Conservation (phyloP, 2,329 filamentous ascomycete species). For the Microdochium bolleyi region DNA sequence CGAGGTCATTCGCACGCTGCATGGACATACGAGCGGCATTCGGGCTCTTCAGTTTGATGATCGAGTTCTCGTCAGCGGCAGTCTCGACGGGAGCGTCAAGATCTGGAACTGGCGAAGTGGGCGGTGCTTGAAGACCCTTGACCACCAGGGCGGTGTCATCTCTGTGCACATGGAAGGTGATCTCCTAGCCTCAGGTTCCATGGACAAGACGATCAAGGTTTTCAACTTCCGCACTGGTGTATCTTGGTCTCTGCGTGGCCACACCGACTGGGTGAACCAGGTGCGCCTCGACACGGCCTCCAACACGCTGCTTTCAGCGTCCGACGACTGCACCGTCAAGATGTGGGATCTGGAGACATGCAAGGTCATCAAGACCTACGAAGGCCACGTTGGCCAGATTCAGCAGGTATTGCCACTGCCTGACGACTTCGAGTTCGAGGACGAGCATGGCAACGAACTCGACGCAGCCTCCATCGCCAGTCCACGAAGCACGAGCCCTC, state of each 20-base stretch:
- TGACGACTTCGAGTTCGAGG: slow-evolving; percentile 82
- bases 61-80: slow-evolving; percentile 82
- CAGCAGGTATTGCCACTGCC: slow-evolving; percentile 85
- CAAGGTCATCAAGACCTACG: slow-evolving; percentile 67
- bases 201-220: slow-evolving; percentile 83
- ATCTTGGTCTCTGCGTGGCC: slow-evolving; percentile 72
- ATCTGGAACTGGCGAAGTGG: slow-evolving; percentile 98
- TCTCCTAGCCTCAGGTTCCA: slow-evolving; percentile 79
- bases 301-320: slow-evolving; percentile 83
- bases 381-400: slow-evolving; percentile 90
- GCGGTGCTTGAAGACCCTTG: slow-evolving; percentile 72
- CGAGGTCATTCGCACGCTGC: slow-evolving; percentile 75
- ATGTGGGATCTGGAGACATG: slow-evolving; percentile 89
- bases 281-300: slow-evolving; percentile 78
- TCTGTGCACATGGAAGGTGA: slow-evolving; percentile 81
- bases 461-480: slow-evolving; percentile 47
- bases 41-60: slow-evolving; percentile 91
- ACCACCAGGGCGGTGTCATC: slow-evolving; percentile 76
- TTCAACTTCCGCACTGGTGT: slow-evolving; percentile 86
- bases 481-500: slow-evolving; percentile 34
- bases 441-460: slow-evolving; percentile 44
- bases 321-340: slow-evolving; percentile 85
- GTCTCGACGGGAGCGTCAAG: slow-evolving; percentile 78
- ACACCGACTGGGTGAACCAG: slow-evolving; percentile 94
- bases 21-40: slow-evolving; percentile 75